A percentile compares a stretch with the other conserved stretches of the same genome.
phyloP scores from a whole-genome alignment of 208 protist species.

The Crithidia thermophila region DNA sequence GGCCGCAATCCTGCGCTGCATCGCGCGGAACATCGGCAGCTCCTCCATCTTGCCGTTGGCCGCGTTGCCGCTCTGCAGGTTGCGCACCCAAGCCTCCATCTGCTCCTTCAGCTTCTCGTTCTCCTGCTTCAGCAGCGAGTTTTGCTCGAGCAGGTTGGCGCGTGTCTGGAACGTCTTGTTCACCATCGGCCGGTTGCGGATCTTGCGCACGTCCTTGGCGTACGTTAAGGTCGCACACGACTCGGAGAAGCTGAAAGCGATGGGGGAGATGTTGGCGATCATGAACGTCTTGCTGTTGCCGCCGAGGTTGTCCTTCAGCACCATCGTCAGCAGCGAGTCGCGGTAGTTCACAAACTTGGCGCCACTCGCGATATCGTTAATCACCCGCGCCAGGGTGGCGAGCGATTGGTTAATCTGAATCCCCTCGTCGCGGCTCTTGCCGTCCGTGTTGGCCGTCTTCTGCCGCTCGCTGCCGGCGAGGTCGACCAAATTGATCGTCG shows the following conservation, averaged over 20 bases:
- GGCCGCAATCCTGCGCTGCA: constrained; percentile 2
- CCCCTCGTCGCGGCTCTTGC: constrained; percentile 79
- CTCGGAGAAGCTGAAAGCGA: constrained; percentile 72
- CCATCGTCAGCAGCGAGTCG: constrained; percentile 93
- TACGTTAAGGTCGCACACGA: constrained; percentile 74
- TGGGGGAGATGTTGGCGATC: constrained; percentile 90
- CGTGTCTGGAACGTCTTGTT: constrained; percentile 92
- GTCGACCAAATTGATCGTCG: constrained; percentile 93
- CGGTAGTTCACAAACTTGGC: constrained; percentile 92
- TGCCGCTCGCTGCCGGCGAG: constrained; percentile 93
- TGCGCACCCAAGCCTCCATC: constrained; percentile 53
- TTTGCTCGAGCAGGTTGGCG: constrained; percentile 75
- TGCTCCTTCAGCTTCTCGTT: constrained; percentile 68
- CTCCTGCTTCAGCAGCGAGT: constrained; percentile 58
- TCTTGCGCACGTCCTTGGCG: constrained; percentile 67
- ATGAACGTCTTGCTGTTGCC: constrained; percentile 94
- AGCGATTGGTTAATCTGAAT: constrained; percentile 91
- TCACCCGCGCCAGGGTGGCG: constrained; percentile 85
- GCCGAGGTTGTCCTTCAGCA: constrained; percentile 88
- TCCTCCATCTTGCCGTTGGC: background rate
- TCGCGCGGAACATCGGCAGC: constrained; percentile 6
- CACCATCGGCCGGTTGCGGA: constrained; percentile 90
- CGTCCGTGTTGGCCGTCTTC: constrained; percentile 72
- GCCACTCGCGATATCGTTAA: constrained; percentile 76
- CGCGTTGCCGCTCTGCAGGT: constrained; percentile 12